Base-by-base conservation (phyloP, 2,329 filamentous ascomycete species). In the Fusarium piperis region DNA sequence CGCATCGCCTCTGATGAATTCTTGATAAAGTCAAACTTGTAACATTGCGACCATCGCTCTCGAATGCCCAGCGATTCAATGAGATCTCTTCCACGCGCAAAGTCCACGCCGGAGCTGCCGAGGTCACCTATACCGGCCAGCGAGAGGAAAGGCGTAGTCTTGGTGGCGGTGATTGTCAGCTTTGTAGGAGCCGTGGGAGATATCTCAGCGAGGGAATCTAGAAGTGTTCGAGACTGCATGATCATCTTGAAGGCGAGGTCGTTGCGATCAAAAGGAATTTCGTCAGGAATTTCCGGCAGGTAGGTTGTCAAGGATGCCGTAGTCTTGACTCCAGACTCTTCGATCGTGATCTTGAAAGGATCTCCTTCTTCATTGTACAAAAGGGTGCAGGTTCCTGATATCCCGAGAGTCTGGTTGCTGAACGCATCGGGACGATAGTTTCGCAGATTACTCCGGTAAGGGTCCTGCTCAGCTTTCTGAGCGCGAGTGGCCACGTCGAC, bases 261-360 rank as follows among this genome's bases (percentile, higher is more conserved):
- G 57, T 94, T 89, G 33, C 94, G 90, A 77, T 95, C 91, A 73
- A 99, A 94, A 0, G 95, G 96, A 51, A 99, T 98, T 58, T 95
- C 92, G 58, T 95, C 92, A 16, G 89, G 87, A 44, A 84, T 82
- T 71, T 94, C 91, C 16, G 93, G 89, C 56, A 94, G 88, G 82
- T 98, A 99, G 0, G 96, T 98, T 9, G 92, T 93, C 58, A 99
- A 85, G 67, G 96, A 92, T 81, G 95, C 97, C 10, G 93, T 97
- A 1, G 95, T 98, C 63, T 92, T 95, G 52, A 98, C 92, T 4
- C 93, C 93, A 1, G 91, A 88, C 81, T 98, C 96, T 73, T 95
- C 92, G 46, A 98, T 90, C 35, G 94, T 92, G 71, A 99, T 91
- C 78, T 92, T 92, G 70, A 99, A 90, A 0, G 94, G 92, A 4